Conservation (phyloP, 495 filamentous ascomycete genomes). For the Extremus antarcticus region DNA sequence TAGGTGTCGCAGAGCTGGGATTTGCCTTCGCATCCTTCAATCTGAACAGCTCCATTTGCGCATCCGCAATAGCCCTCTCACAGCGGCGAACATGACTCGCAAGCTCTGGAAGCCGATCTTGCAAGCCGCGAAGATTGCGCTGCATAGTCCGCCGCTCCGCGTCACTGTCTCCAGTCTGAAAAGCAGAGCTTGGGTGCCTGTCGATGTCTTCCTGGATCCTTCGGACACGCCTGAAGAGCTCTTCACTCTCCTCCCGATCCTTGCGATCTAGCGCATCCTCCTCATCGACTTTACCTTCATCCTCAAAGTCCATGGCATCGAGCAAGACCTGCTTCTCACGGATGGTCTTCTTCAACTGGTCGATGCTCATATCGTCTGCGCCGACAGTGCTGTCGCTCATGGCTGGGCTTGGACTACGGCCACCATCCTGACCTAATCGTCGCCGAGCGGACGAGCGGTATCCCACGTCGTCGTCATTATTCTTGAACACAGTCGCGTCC, state of each 20-base stretch:
- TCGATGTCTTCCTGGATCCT: constrained; percentile 97
- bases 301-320: constrained; percentile 95
- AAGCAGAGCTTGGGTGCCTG: constrained; percentile 66
- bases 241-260: constrained; percentile 86
- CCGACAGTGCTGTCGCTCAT: constrained; percentile 37
- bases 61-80: constrained; percentile 86
- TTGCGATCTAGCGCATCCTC: constrained; percentile 84
- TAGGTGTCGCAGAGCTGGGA: constrained; percentile 67
- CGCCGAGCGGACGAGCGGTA: constrained; percentile 92
- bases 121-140: constrained; percentile 76
- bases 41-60: constrained; percentile 87
- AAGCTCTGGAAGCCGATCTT: constrained; percentile 81
- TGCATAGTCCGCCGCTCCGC: constrained; percentile 77
- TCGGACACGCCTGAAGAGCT: constrained; percentile 83
- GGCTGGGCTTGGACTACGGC: constrained; percentile 63
- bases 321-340: constrained; percentile 89
- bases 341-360: constrained; percentile 86
- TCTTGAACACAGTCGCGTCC: constrained; percentile 93
- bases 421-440: constrained; percentile 55
- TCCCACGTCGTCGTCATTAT: constrained; percentile 79
- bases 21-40: constrained; percentile 86
- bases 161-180: constrained; percentile 65
- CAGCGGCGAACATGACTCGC: constrained; percentile 84
- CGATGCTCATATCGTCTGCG: constrained; percentile 70
- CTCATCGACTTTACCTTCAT: constrained; percentile 79